These are phyloP conservation scores for Rhypophila decipiens DNA, from an alignment of 495 filamentous ascomycete genomes.

Conservation along the genomic window DNA sequence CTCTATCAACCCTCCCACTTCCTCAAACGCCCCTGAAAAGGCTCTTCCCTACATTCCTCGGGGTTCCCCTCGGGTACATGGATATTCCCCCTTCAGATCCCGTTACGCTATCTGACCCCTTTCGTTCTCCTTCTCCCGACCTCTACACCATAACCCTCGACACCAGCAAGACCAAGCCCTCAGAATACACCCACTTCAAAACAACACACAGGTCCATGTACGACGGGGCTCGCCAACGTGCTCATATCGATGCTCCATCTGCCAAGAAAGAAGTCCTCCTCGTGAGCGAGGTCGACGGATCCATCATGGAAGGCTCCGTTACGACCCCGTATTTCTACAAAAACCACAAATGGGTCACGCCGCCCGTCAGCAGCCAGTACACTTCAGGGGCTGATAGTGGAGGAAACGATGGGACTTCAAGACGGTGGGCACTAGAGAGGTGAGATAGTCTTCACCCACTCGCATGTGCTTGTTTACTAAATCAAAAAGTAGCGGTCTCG, in stretches of 20 bases:
- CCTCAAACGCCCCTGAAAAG: conserved; percentile 42
- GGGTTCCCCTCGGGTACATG: too few relatives aligned
- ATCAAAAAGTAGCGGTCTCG: conserved; percentile 38
- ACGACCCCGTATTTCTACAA: conserved; percentile 77
- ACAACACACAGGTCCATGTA: conserved; percentile 65
- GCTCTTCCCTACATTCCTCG: conserved; percentile 48
- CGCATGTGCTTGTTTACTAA: neutral
- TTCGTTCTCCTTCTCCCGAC: conserved; percentile 15
- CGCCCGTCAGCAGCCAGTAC: conserved; percentile 34
- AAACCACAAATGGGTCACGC: conserved; percentile 60
- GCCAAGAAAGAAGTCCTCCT: conserved; percentile 67
- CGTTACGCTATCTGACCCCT: conserved; percentile 6
- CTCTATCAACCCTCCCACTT: conserved; percentile 43
- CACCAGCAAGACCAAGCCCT: conserved; percentile 40
- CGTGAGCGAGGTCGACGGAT: conserved; percentile 50
- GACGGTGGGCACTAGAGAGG: conserved; percentile 69
- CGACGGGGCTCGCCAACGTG: conserved; percentile 52
- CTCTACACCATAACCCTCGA: conserved; percentile 54
- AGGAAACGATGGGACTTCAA: conserved; percentile 75
- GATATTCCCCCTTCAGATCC: too few relatives aligned
- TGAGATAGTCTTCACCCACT: conserved; percentile 11
- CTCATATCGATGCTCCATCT: conserved; percentile 46
- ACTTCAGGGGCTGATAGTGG: conserved; percentile 44
- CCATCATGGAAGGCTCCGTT: conserved; percentile 82
- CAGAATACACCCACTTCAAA: conserved; percentile 67